Base-by-base conservation (phyloP, 2,329 filamentous ascomycete species). In the Scleromitrula shiraiana region DNA sequence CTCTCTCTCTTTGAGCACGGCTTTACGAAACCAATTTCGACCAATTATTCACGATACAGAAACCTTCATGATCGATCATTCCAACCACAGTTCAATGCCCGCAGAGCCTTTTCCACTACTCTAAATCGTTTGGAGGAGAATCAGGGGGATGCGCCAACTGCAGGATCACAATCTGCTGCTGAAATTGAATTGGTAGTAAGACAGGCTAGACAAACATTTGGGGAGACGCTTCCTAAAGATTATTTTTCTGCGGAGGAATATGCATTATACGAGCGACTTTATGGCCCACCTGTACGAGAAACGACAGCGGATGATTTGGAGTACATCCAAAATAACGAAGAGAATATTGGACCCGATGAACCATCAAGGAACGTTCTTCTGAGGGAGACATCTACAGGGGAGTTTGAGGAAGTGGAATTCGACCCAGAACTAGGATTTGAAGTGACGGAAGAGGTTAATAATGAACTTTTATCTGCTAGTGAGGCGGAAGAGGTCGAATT, bases 251-350 rank as follows among this genome's bases (percentile, higher is more conserved):
- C 75, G 1, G 77, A 84, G 45, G 89, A 95, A 64, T 82, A 84
- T 59, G 70, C 69, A 40, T 69, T 95, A 1, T 95, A 95, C 65
- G 80, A 85, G 61, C 75, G 88, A 54, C 68, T 95, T 14, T 96
- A 93, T 64, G 91, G 90, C 1, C 73, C 82, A 27, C 88, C 89
- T 2, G 63, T 86, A 52, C 74, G 81, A 35, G 73, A 77, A 44
- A 83, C 78, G 2, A 65, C 61, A 7, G 73, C 76, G 1, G 80
- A 82, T 49, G 78, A 84, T 64, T 72, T 80, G 4, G 79, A 68
- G 46, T 61, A 56, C 53, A 10, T 61, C 30, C 52, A 55, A 23
- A 53, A 39, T 12, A 61, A 57, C 26, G 53, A 63, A 27, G 61
- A 70, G 67, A 3, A 59, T 82, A 20, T 59, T 81, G 45, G 70